Conservation (phyloP, 2,329 filamentous ascomycete species). For the Colletotrichum destructivum region DNA sequence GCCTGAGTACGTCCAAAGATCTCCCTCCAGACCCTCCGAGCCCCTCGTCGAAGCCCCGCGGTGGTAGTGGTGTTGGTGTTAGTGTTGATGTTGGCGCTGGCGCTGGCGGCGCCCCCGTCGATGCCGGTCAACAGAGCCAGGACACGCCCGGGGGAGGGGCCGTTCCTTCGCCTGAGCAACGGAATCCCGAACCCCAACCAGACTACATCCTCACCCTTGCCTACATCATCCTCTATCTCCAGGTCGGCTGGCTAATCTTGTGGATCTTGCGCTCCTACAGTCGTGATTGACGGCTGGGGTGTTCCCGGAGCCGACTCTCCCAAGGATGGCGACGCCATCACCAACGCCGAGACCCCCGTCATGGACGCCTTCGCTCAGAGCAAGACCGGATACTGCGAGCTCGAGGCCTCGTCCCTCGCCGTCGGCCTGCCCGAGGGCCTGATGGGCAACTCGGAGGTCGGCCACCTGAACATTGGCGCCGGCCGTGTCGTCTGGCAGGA, state of each 20-base stretch:
- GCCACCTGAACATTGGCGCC: constrained; percentile 98
- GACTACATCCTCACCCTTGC: constrained; percentile 44
- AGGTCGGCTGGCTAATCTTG: constrained; percentile 73
- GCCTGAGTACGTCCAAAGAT: constrained; percentile 69
- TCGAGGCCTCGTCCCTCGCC: constrained; percentile 95
- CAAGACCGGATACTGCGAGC: constrained; percentile 87
- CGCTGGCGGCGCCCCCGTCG: constrained; percentile 12
- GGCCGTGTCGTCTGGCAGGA: constrained; percentile 99
- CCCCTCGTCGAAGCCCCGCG: constrained; percentile 40
- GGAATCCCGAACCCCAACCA: constrained; percentile 39
- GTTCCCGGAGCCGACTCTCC: constrained; percentile 85
- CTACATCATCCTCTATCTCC: constrained; percentile 70
- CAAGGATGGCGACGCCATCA: constrained; percentile 94
- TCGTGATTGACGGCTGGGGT: constrained; percentile 99
- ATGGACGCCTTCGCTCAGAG: constrained; percentile 94
- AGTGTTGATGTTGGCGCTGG: constrained; percentile 16
- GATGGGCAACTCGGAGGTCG: constrained; percentile 99
- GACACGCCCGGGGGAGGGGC: constrained; percentile 7
- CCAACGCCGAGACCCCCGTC: constrained; percentile 90
- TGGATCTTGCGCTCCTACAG: constrained; percentile 70
- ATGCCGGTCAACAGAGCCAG: constrained; percentile 22
- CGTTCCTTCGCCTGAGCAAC: constrained; percentile 39
- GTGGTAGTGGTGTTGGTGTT: constrained; percentile 16
- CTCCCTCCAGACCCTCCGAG: constrained; percentile 50
- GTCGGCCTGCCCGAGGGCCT: constrained; percentile 96